phyloP scores from a whole-genome alignment of 2,329 filamentous ascomycete genomes.

The Nigrospora sphaerica region DNA sequence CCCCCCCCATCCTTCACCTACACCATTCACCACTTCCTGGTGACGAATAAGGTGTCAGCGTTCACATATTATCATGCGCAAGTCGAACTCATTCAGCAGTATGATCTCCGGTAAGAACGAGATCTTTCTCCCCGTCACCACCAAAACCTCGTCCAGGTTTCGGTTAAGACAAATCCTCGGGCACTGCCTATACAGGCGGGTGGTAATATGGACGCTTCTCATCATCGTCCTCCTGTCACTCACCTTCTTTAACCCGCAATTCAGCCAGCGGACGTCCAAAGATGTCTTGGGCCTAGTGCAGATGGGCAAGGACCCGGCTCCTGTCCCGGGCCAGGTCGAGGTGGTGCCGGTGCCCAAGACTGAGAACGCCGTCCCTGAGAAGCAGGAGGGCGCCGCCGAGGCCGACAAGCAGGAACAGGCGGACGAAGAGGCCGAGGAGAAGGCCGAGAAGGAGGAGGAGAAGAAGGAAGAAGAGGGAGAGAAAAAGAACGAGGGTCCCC shows the following conservation, averaged over 20 bases:
- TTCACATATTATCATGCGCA: slow-evolving; percentile 12
- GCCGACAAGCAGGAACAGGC: slow-evolving; percentile 4
- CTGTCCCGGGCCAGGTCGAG: slow-evolving; percentile 1
- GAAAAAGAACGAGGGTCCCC: slow-evolving; percentile 10
- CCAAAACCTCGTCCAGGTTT: slow-evolving; percentile 28
- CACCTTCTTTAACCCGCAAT: slow-evolving; percentile 26
- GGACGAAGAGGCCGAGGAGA: slow-evolving; percentile 7
- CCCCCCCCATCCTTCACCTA: neutral
- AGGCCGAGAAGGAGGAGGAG: slow-evolving; percentile 15
- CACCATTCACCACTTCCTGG: neutral
- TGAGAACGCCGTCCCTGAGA: slow-evolving; percentile 10
- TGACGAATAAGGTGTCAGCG: slow-evolving; percentile 10
- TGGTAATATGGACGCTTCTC: slow-evolving; percentile 42
- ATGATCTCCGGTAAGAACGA: slow-evolving; percentile 14
- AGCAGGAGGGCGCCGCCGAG: slow-evolving; percentile 8
- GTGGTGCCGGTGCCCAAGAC: neutral
- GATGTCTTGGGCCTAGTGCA: slow-evolving; percentile 21
- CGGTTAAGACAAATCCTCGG: slow-evolving; percentile 39
- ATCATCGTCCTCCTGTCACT: slow-evolving; percentile 33
- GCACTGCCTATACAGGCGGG: slow-evolving; percentile 44
- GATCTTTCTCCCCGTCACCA: slow-evolving; percentile 18
- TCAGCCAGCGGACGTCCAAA: slow-evolving; percentile 11
- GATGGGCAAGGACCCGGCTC: slow-evolving; percentile 8
- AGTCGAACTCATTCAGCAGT: slow-evolving; percentile 9
- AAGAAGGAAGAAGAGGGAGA: slow-evolving; percentile 17